Evolutionary conservation across 306 rosid genomes (phyloP), one percentile per base, ranked within the genome.

Genomic region (Dryas drummondii): DNA sequence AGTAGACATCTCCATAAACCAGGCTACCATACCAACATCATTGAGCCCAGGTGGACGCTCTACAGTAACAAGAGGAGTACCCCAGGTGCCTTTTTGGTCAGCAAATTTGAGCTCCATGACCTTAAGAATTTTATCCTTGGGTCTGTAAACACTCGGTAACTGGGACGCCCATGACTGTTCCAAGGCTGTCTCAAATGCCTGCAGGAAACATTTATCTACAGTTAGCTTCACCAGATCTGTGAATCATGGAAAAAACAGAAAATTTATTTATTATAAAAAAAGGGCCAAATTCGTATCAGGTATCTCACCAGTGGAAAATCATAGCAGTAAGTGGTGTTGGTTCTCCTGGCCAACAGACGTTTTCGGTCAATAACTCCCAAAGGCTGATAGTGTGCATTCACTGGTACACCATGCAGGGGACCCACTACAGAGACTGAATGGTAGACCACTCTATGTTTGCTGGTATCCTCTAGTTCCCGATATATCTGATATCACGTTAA

Each of bases 11-110:
- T 94, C 98, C 89, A 94, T 77, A 59, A 70, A 81, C 98, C 98
- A 91, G 67, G 98, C 97, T 63, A 94, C 92, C 98, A 94, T 94
- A 79, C 97, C 98, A 76, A 88, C 91, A 69, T 94, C 97, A 76
- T 94, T 94, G 66, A 88, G 83, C 55, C 96, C 97, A 77, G 97
- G 88, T 41, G 68, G 71, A 67, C 82, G 85, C 82, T 82, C 91
- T 76, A 87, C 87, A 6, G 89, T 92, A 77, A 86, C 85, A 77
- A 94, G 91, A 69, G 96, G 85, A 79, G 96, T 85, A 55, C 97
- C 98, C 98, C 97, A 87, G 59, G 62, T 77, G 79, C 97, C 97
- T 72, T 85, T 86, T 61, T 81, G 88, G 76, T 91, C 97, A 54
- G 91, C 81, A 81, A 94, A 90, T 65, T 65, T 85, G 79, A 94